Conservation (phyloP, 2,329 filamentous ascomycete species). For the Colletotrichum paranaense region DNA sequence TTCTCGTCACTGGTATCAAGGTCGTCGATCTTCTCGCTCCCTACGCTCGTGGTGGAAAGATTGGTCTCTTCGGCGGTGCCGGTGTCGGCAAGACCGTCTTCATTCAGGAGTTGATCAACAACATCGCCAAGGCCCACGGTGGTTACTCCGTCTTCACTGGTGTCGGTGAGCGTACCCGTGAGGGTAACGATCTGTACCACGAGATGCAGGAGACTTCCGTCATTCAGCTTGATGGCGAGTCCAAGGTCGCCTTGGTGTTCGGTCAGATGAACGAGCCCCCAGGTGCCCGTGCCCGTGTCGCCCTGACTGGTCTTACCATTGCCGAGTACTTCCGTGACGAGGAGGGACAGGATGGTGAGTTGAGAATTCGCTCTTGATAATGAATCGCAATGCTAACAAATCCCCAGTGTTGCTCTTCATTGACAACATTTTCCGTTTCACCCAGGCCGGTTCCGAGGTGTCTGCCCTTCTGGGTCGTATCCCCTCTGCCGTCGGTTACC, state of each 20-base stretch:
- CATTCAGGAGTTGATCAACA: conserved; percentile 99
- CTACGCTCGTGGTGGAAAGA: conserved; percentile 99
- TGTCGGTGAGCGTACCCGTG: conserved; percentile 99
- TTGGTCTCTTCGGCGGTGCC: conserved; percentile 99
- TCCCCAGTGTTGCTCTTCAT: conserved; percentile 92
- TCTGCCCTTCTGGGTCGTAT: conserved; percentile 99
- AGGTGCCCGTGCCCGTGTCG: conserved; percentile 99
- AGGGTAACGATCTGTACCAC: conserved; percentile 99
- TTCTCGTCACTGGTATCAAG: conserved; percentile 99
- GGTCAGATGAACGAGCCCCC: conserved; percentile 99
- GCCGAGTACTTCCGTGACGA: conserved; percentile 85
- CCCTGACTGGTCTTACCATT: conserved; percentile 87
- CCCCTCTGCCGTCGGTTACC: conserved; percentile 99
- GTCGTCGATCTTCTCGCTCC: conserved; percentile 98
- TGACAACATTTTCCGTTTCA: conserved; percentile 99
- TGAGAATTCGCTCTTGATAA: conserved; percentile 4
- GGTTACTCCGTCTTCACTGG: conserved; percentile 99
- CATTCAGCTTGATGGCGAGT: conserved; percentile 99
- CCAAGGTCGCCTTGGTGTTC: conserved; percentile 99
- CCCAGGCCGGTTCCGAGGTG: conserved; percentile 99
- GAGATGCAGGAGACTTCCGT: conserved; percentile 99
- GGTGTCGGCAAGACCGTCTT: conserved; percentile 99
- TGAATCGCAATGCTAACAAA: conserved; percentile 40
- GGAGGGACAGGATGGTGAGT: conserved; percentile 86
- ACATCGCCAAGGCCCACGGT: conserved; percentile 99